Conservation (phyloP, 176 grass and related monocot species). For the Metroxylon sagu region DNA sequence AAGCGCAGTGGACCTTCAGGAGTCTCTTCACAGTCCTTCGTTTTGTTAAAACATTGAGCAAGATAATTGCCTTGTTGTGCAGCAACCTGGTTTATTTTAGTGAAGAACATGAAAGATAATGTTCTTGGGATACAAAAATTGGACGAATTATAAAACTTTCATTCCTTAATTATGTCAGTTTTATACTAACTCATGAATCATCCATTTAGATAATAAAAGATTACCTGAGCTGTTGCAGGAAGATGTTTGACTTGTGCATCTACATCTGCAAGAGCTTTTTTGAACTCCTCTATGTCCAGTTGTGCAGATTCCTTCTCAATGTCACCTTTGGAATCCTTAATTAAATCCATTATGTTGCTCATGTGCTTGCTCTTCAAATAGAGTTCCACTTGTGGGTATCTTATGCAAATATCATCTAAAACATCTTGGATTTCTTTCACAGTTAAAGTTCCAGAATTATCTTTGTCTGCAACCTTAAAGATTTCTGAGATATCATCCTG, state of each 20-base stretch:
- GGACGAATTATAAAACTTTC: too few relatives aligned
- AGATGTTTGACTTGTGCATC: conserved; percentile 83
- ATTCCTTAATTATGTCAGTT: too few relatives aligned
- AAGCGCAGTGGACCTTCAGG: conserved; percentile 85
- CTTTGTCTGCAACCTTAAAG: conserved; percentile 93
- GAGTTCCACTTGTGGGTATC: conserved; percentile 87
- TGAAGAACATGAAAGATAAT: not conserved
- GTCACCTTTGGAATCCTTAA: conserved; percentile 58
- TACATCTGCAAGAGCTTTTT: conserved; percentile 59
- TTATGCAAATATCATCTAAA: conserved; percentile 45
- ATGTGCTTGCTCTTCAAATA: conserved; percentile 96
- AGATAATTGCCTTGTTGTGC: conserved; percentile 93
- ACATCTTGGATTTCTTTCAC: conserved; percentile 87
- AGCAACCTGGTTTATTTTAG: conserved; percentile 45
- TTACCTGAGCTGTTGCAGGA: conserved; percentile 92
- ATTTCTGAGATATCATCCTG: conserved; percentile 94
- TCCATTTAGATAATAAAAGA: too few relatives aligned
- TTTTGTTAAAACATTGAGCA: conserved; percentile 86
- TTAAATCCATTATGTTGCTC: conserved; percentile 56
- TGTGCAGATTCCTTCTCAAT: conserved; percentile 62
- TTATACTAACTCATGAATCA: too few relatives aligned
- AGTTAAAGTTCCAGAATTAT: conserved; percentile 95
- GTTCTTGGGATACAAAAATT: too few relatives aligned
- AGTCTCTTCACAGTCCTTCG: conserved; percentile 51
- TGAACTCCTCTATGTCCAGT: conserved; percentile 85